These are phyloP conservation scores for Solanum clarkiae DNA, from an alignment of 257 asterid genomes.

Conservation along the genomic window DNA sequence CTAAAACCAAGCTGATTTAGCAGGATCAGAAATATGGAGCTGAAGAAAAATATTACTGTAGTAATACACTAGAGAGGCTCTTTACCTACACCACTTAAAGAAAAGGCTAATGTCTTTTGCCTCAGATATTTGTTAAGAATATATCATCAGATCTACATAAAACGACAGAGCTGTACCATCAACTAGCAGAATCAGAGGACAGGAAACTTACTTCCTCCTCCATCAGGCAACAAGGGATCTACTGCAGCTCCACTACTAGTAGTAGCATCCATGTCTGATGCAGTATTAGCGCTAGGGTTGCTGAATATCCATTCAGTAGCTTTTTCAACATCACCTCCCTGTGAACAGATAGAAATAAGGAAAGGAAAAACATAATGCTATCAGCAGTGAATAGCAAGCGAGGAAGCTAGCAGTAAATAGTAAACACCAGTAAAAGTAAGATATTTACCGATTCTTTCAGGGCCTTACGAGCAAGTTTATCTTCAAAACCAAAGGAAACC, in stretches of 20 bases:
- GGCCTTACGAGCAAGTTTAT: slow-evolving; percentile 73
- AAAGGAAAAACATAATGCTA: background rate
- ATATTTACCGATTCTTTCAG: slow-evolving; percentile 65
- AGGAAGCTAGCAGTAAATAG: background rate
- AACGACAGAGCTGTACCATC: background rate
- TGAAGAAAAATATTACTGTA: background rate
- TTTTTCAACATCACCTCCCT: slow-evolving; percentile 87
- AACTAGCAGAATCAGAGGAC: background rate
- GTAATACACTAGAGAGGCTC: background rate
- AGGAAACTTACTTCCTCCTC: slow-evolving; percentile 79
- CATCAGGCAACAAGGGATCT: slow-evolving; percentile 69
- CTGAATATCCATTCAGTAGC: slow-evolving; percentile 93
- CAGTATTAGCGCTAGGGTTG: slow-evolving; percentile 39
- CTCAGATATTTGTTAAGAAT: background rate
- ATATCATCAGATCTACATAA: background rate
- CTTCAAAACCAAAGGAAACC: slow-evolving; percentile 79
- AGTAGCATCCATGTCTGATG: slow-evolving; percentile 40
- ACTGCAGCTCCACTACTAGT: slow-evolving; percentile 39
- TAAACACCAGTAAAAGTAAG: background rate
- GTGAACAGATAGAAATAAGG: slow-evolving; percentile 6
- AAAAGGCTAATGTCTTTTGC: background rate
- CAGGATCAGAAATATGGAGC: background rate
- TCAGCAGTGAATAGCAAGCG: background rate
- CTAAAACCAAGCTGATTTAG: background rate
- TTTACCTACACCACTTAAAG: background rate